Evolutionary conservation across 225 moss, liverwort and hornwort species (phyloP), one percentile per base, ranked within the genome.

Genomic region (Pseudoscleropodium purum): DNA sequence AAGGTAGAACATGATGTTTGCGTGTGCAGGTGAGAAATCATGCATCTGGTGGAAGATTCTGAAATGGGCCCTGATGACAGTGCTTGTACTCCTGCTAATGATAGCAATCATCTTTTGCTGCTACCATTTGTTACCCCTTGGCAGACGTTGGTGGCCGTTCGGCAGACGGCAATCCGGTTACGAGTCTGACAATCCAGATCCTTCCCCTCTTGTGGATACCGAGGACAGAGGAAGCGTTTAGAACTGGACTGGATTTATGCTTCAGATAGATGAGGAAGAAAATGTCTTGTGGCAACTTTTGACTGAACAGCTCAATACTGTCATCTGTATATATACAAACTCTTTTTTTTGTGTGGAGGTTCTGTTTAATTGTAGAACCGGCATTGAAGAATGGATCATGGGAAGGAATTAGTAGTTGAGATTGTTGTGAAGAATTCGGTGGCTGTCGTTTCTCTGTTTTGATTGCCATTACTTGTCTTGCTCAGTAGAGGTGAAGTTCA

Each of bases 11-110:
- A 6, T 69, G 69, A 59, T 90, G 51, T 60, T 67, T 86, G 63
- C 27, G 68, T 41, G 36, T 91, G 77, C 92, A 95, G 95, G 74
- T 21, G 34, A 90, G 89, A 93, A 95, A 74, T 90, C 92, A 77
- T 79, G 92, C 56, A 88, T 92, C 59, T 92, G 89, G 93, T 95
- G 91, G 95, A 93, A 82, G 72, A 90, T 95, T 88, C 26, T 95
- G 82, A 95, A 92, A 72, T 90, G 89, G 84, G 41, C 33, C 13
- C 67, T 95, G n/a, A 39, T 87, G 60, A 56, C 33, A 16, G 60
- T 91, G 86, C 86, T 93, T 41, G 5, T 47, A 43, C 56, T 93
- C 39, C 86, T 91, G 88, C 54, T 95, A 8, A 7, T 92, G 26
- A 13, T 90, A n/a, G 90, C 69, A 17, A 89, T 93, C 77, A 10